phyloP scores from a whole-genome alignment of 345 rosid species.

The Ceriops zippeliana region DNA sequence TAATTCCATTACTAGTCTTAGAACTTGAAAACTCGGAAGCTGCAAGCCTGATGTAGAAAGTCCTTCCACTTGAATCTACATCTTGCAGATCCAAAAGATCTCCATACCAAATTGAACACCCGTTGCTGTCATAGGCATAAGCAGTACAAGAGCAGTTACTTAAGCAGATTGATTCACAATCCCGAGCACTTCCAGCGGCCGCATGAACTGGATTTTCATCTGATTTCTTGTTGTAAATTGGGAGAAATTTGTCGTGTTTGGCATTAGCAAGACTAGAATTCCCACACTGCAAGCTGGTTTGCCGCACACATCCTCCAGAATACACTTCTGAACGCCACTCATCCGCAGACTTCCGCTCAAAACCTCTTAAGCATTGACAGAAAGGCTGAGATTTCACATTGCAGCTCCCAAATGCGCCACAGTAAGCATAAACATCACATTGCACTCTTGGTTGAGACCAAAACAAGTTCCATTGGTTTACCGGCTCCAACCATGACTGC shows the following conservation, averaged over 20 bases:
- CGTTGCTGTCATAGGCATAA: neutral
- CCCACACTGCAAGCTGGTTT: slow-evolving; percentile 13
- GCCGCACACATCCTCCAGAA: slow-evolving; percentile 26
- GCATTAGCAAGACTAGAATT: neutral
- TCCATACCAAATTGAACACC: slow-evolving; percentile 4
- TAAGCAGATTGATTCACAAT: slow-evolving; percentile 21
- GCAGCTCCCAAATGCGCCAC: slow-evolving; percentile 29
- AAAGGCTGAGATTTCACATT: neutral
- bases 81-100: slow-evolving; percentile 2
- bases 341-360: slow-evolving; percentile 12
- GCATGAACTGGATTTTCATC: no score
- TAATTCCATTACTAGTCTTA: slow-evolving; percentile 26
- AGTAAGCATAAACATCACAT: slow-evolving; percentile 19
- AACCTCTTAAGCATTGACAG: slow-evolving; percentile 31
- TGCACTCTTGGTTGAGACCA: slow-evolving; percentile 20
- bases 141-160: neutral
- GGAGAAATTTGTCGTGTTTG: neutral
- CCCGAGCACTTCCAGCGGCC: neutral
- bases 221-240: neutral
- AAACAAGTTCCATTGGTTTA: slow-evolving; percentile 17
- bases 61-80: neutral
- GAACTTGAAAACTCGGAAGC: slow-evolving; percentile 17
- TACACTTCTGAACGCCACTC: slow-evolving; percentile 20
- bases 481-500: neutral
- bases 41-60: slow-evolving; percentile 1